Evolutionary conservation across 1,284 basidiomycete genomes (phyloP), one percentile per base, ranked within the genome.

Genomic region (Abortiporus biennis): DNA sequence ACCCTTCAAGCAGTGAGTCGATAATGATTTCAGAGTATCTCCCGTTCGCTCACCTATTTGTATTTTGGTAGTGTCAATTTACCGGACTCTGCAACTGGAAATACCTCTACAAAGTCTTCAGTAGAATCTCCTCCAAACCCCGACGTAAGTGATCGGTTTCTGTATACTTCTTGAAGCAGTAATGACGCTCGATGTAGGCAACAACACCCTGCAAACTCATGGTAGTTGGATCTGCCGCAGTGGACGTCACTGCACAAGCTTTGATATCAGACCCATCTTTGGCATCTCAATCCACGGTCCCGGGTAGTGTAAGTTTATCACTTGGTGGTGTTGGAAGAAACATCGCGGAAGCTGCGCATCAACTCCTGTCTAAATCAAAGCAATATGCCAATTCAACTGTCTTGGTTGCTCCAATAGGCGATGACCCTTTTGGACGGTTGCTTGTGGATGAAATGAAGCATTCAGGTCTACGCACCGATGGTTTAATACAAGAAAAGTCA

Each of bases 311-410:
- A 12, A 66, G 67, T 2, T 52, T 94, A 21, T 78, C 86, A 0
- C 68, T 91, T 0, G 96, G 96, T 1, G 96, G 96, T 11, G 96
- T 99, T 2, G 93, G 79, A 0, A 79, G 94, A 19, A 99, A 99
- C 59, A 80, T 99, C 36, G 91, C 94, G 1, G 91, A 96, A 58
- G 90, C 92, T 1, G 77, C 92, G 2, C 78, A 87, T 52, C 74
- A 85, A 17, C 57, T 84, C 6, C 60, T 81, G 22, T 63, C 69
- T 23, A 58, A 57, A 34, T 60, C 64, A 19, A 51, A 63, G 19
- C 53, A 53, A 9, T 45, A 59, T 12, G 59, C 68, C 15, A 32
- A 51, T 12, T 43, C 54, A 1, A 68, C 72, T 0, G 49, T 83
- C 4, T 65, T 90, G 31, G 61, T 90, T 2, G 76, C 85, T 8